These are phyloP conservation scores for Vaccinium macrocarpon DNA, from an alignment of 148 eudicot species.

Conservation along the genomic window DNA sequence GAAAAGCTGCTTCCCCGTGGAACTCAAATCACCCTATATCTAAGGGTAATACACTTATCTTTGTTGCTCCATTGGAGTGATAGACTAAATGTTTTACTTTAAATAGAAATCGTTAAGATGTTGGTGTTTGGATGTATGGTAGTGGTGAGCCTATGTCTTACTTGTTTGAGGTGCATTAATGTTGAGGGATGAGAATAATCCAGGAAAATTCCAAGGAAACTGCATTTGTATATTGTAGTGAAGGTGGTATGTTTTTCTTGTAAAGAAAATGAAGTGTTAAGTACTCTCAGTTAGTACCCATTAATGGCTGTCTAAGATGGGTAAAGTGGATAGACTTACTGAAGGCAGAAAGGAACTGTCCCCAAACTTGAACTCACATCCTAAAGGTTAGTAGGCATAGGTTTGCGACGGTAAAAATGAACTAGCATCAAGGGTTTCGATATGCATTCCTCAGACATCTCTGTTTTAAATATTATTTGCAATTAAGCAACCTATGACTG, in stretches of 20 bases:
- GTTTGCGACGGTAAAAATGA: not conserved
- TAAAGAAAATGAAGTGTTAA: not conserved
- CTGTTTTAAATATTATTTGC: too few species aligned
- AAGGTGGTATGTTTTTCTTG: not conserved
- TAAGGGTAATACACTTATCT: slow-evolving; percentile 49
- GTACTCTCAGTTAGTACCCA: not conserved
- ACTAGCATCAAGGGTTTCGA: not conserved
- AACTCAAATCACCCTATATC: slow-evolving; percentile 78
- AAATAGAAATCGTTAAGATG: not conserved
- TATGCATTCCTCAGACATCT: not conserved
- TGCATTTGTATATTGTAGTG: not conserved
- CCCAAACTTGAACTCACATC: not conserved
- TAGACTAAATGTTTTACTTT: not conserved
- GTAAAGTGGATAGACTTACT: not conserved
- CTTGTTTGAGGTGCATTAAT: slow-evolving; percentile 4
- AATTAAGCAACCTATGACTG: not conserved
- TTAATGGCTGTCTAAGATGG: not conserved
- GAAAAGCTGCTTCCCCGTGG: slow-evolving; percentile 76
- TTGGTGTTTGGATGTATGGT: not conserved
- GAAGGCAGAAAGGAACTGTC: not conserved
- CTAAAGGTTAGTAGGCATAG: not conserved
- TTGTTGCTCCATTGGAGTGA: not conserved
- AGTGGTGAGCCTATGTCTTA: not conserved
- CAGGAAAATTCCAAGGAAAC: not conserved
- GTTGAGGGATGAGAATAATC: not conserved